A percentile compares a stretch with the other conserved stretches of the same genome.
Evolutionary conservation across 345 rosid species (phyloP).

Genomic region (Brassica incana): DNA sequence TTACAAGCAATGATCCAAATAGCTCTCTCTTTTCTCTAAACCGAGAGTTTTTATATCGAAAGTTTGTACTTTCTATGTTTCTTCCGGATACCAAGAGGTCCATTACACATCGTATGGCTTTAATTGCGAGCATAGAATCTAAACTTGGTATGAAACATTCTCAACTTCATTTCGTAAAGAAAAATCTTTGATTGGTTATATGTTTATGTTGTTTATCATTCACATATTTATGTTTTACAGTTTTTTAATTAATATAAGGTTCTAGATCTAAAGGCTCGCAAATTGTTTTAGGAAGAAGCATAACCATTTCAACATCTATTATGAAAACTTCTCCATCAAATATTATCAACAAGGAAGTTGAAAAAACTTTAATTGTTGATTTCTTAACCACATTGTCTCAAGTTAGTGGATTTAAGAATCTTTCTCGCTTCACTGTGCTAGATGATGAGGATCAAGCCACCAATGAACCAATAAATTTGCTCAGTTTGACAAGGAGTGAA

Average conservation of each 20-base stretch:
- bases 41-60: neutral
- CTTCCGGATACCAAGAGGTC: neutral
- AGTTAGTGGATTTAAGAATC: too few relatives aligned
- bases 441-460: too few relatives aligned
- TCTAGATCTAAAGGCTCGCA: neutral
- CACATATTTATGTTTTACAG: neutral
- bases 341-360: too few relatives aligned
- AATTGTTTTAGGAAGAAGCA: too few relatives aligned
- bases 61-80: neutral
- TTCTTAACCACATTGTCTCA: too few relatives aligned
- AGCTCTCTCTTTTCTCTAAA: neutral
- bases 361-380: too few relatives aligned
- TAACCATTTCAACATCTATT: too few relatives aligned
- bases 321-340: too few relatives aligned
- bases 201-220: neutral
- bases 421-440: too few relatives aligned
- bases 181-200: neutral
- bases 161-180: neutral
- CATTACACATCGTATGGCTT: neutral
- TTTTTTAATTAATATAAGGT: neutral
- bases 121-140: neutral
- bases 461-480: too few relatives aligned
- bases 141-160: neutral
- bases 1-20: slow-evolving; percentile 11
- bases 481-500: too few relatives aligned